Percentiles rank a stretch among this genome's conserved stretches.
phyloP scores from a whole-genome alignment of 805 yeast genomes.

The Zygoascus bituminiphila region DNA sequence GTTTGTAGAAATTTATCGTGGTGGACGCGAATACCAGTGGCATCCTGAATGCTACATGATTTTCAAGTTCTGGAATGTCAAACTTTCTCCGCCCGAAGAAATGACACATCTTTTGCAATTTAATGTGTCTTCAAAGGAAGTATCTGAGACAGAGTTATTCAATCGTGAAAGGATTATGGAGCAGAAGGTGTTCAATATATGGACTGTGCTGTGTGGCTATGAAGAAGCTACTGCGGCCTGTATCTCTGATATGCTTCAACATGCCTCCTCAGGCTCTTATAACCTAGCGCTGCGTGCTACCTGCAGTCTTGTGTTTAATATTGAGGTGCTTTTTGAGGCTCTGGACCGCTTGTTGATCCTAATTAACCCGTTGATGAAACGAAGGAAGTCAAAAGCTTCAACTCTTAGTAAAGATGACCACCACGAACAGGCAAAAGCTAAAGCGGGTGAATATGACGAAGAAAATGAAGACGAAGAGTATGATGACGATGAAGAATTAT shows the following conservation, averaged over 20 bases:
- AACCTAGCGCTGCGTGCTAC: conserved; percentile 59
- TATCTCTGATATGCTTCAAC: conserved; percentile 84
- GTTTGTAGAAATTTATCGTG: conserved; percentile 84
- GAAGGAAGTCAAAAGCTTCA: not conserved
- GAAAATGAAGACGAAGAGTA: conserved; percentile 10
- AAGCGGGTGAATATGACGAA: not conserved
- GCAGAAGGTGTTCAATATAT: conserved; percentile 51
- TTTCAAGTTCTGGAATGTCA: conserved; percentile 91
- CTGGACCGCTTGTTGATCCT: conserved; percentile 44
- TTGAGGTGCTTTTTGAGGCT: conserved; percentile 71
- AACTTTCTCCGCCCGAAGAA: conserved; percentile 37
- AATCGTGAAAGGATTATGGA: conserved; percentile 57
- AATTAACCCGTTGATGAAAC: conserved; percentile 15
- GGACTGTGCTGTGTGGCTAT: conserved; percentile 80
- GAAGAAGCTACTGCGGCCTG: conserved; percentile 88
- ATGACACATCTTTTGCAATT: conserved; percentile 13
- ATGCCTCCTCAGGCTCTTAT: conserved; percentile 68
- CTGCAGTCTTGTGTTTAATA: conserved; percentile 59
- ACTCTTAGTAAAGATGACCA: not conserved
- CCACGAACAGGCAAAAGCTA: not conserved
- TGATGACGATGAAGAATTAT: conserved; percentile 8
- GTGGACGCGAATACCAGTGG: conserved; percentile 93
- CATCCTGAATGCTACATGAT: conserved; percentile 99
- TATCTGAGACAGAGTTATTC: conserved; percentile 11
- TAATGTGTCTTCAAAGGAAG: conserved; percentile 11